phyloP scores from a whole-genome alignment of 2,329 filamentous ascomycete species.

The Botryotinia convoluta region DNA sequence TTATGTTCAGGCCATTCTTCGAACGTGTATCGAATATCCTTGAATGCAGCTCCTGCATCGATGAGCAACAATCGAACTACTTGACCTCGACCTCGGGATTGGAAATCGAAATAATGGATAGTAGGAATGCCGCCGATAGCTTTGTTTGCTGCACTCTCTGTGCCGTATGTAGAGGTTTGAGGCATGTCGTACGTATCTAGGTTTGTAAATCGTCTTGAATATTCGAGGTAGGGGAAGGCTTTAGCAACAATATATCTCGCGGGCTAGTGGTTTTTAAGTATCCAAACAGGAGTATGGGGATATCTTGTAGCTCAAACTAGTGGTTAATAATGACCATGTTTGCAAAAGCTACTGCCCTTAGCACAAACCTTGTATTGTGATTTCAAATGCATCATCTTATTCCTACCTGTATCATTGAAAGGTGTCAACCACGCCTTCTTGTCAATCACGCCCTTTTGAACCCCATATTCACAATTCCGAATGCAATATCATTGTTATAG shows the following conservation, averaged over 20 bases:
- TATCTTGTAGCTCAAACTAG: background rate
- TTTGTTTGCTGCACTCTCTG: conserved; percentile 33
- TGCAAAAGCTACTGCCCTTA: background rate
- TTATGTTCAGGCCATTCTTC: conserved; percentile 37
- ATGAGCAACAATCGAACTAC: conserved; percentile 35
- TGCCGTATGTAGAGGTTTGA: conserved; percentile 23
- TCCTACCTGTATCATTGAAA: background rate
- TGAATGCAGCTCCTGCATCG: conserved; percentile 37
- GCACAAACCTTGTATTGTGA: background rate
- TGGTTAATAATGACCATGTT: background rate
- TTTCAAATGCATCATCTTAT: background rate
- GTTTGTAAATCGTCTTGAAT: background rate
- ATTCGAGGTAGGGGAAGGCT: background rate
- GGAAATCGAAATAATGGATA: conserved; percentile 38
- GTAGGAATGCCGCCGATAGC: conserved; percentile 39
- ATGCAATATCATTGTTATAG: background rate
- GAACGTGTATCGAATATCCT: conserved; percentile 37
- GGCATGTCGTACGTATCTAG: background rate
- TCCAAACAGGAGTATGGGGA: background rate
- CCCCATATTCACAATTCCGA: background rate
- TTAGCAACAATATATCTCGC: background rate
- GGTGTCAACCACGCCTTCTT: background rate
- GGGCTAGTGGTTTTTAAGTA: background rate
- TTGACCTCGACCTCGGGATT: conserved; percentile 37
- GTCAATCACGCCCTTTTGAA: background rate